Base-by-base conservation (phyloP, 1,284 basidiomycete species). In the Ganoderma sp. region DNA sequence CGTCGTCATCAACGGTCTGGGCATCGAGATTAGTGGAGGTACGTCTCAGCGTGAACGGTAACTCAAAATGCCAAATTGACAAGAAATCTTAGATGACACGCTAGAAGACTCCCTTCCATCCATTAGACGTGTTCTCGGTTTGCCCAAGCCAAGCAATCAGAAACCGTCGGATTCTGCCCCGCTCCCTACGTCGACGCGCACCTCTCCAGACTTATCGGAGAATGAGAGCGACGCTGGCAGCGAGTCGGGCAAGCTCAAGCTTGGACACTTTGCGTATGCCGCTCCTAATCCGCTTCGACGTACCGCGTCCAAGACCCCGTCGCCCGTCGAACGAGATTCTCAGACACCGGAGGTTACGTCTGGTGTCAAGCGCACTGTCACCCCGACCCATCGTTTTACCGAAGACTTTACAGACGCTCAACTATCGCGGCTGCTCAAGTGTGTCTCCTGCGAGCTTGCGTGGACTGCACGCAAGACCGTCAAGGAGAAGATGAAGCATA, bases 401-500 rank as follows among this genome's bases (percentile, higher is more conserved):
- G 73, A 71, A 12, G 80, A 82, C 63, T 81, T 89, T 67, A 75
- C 85, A 0, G 83, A 85, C 48, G 63, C 77, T 1, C 81, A 88
- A 32, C 75, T 93, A 14, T 75, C 75, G 2, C 81, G 75, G 22
- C 75, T 94, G 1, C 75, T 79, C 14, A 87, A 81, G 72, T 94
- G 92, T 72, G 82, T 93, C 57, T 83, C 84, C 59, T 95, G 93
- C 73, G 84, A 87, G 48, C 75, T 84, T 12, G 77, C 78, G 0
- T 95, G 92, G 92, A 93, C 90, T 2, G 78, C 84, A 8, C 82
- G 85, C 63, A 95, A 95, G 76, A 84, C 85, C 7, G 79, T 80
- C 19, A 71, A 78, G 14, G 85, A 90, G 71, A 94, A 94, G 76
- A 78, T 86, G 73, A 75, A 81, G 2, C 93, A 95, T 74, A 85